Evolutionary conservation across 192 early-diverging fungal genomes (phyloP).

Genomic region (Linnemannia exigua): DNA sequence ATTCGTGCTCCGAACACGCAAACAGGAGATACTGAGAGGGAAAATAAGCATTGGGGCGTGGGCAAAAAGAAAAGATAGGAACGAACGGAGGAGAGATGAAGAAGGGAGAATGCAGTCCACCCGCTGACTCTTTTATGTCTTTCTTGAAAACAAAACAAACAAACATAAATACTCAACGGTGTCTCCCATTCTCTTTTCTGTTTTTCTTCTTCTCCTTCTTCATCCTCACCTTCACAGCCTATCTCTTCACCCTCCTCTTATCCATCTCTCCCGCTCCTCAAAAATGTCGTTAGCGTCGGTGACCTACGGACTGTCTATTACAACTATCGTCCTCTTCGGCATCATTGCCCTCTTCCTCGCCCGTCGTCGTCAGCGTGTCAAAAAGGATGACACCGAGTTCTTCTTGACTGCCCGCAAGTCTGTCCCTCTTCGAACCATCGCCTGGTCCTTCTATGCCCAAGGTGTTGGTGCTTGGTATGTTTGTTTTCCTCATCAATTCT

Average conservation of each 20-base stretch:
- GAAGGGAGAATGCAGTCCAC: background rate
- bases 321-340: slow-evolving; percentile 50
- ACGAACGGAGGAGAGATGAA: background rate
- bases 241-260: background rate
- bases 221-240: background rate
- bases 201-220: background rate
- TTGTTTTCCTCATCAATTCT: background rate
- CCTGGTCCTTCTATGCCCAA: slow-evolving; percentile 54
- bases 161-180: background rate
- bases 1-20: background rate
- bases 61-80: background rate
- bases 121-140: background rate
- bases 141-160: background rate
- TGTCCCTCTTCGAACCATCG: slow-evolving; percentile 44
- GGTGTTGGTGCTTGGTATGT: slow-evolving; percentile 54
- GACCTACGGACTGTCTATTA: slow-evolving; percentile 45
- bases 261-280: background rate
- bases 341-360: slow-evolving; percentile 42
- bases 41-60: background rate
- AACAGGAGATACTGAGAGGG: background rate
- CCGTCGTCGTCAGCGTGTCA: slow-evolving; percentile 38
- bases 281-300: slow-evolving; percentile 42
- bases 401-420: slow-evolving; percentile 57
- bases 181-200: background rate
- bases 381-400: slow-evolving; percentile 57